phyloP scores from a whole-genome alignment of 495 filamentous ascomycete species.

The Annulohypoxylon nitens region DNA sequence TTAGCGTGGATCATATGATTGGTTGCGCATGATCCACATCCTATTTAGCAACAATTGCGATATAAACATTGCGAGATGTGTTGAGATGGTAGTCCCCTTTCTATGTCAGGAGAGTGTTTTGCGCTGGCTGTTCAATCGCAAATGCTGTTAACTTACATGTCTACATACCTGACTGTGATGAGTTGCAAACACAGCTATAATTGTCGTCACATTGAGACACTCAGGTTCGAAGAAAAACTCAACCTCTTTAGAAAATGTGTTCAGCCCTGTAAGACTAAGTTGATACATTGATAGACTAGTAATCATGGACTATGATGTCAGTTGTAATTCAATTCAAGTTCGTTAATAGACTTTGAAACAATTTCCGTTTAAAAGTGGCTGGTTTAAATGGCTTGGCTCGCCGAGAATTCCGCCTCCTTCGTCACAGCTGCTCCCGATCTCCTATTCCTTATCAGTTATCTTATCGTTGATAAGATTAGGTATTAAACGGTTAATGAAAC shows the following conservation, averaged over 20 bases:
- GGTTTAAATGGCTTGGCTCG: not conserved
- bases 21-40: not conserved
- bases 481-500: not conserved
- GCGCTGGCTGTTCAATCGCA: not conserved
- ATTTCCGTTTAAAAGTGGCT: constrained; percentile 6
- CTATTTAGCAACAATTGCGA: not conserved
- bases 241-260: not conserved
- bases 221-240: not conserved
- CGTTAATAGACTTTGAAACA: constrained; percentile 29
- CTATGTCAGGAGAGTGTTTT: not conserved
- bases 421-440: not conserved
- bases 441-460: not conserved
- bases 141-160: not conserved
- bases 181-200: not conserved
- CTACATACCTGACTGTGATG: not conserved
- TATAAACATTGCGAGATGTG: not conserved
- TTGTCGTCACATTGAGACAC: not conserved
- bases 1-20: not conserved
- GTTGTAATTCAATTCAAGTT: not conserved
- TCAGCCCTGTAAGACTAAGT: constrained; percentile 16
- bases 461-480: not conserved
- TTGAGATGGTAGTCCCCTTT: not conserved
- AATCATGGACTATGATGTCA: constrained; percentile 35
- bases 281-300: constrained; percentile 36
- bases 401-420: not conserved